Evolutionary conservation across 345 rosid species (phyloP).

Genomic region (Boechera retrofracta): DNA sequence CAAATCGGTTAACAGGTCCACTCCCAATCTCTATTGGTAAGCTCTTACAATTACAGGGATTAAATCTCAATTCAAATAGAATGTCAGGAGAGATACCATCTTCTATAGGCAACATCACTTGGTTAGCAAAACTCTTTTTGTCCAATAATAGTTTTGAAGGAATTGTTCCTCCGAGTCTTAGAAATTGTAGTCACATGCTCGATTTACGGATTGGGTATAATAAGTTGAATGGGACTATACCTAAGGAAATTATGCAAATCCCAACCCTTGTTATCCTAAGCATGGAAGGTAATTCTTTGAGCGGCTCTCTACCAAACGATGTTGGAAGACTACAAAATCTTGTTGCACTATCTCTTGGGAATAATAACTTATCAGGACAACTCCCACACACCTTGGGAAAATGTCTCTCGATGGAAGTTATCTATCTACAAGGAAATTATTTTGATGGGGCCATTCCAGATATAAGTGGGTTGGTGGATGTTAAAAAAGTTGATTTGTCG

Average conservation of each 20-base stretch:
- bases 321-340: not conserved
- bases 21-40: not conserved
- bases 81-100: not conserved
- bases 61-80: not conserved
- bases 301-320: not conserved
- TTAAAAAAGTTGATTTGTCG: not conserved
- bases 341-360: not conserved
- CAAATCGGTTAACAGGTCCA: not conserved
- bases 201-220: not conserved
- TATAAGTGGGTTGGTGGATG: slow-evolving; percentile 5
- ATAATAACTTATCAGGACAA: not conserved
- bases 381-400: not conserved
- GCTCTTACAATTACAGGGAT: not conserved
- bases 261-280: accelerated
- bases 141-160: not conserved
- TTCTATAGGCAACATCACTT: not conserved
- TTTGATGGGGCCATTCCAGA: slow-evolving; percentile 26
- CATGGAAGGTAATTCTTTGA: not conserved
- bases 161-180: not conserved
- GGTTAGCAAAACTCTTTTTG: not conserved
- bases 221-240: not conserved
- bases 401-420: not conserved
- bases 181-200: not conserved
- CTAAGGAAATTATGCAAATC: not conserved
- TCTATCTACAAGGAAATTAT: not conserved